Percentiles rank a stretch among this genome's conserved stretches.
phyloP scores from a whole-genome alignment of 1,139 yeast species.

The Geotrichum bryndzae region DNA sequence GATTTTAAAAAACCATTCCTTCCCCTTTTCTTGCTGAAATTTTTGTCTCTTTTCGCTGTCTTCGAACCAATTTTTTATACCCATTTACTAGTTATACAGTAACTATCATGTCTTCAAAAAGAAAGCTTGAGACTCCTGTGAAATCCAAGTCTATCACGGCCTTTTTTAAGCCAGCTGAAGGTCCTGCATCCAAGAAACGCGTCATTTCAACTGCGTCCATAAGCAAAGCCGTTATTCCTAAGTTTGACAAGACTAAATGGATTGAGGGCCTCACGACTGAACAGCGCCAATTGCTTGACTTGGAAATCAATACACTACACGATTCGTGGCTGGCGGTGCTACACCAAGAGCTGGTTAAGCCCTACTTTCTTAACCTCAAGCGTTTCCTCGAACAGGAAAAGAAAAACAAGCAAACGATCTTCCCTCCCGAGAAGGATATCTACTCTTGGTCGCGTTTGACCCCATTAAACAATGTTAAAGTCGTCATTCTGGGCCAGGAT shows the following conservation, averaged over 20 bases:
- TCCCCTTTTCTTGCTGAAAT: not conserved
- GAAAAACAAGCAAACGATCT: slow-evolving; percentile 43
- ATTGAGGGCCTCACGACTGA: slow-evolving; percentile 47
- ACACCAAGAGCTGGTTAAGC: slow-evolving; percentile 69
- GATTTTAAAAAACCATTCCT: not conserved
- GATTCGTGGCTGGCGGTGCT: slow-evolving; percentile 71
- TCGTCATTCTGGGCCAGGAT: slow-evolving; percentile 88
- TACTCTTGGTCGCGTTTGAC: slow-evolving; percentile 92
- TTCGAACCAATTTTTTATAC: too few relatives aligned
- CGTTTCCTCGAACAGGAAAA: slow-evolving; percentile 44
- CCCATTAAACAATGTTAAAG: slow-evolving; percentile 67
- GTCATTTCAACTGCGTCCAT: not conserved
- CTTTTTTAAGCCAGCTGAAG: slow-evolving; percentile 12
- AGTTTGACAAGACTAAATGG: slow-evolving; percentile 53
- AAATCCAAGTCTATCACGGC: slow-evolving; percentile 13
- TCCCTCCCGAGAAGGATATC: slow-evolving; percentile 73
- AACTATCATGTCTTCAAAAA: slow-evolving; percentile 11
- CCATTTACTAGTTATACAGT: not conserved
- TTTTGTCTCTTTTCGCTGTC: not conserved
- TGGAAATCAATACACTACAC: slow-evolving; percentile 68
- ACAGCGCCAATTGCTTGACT: slow-evolving; percentile 48
- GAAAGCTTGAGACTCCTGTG: slow-evolving; percentile 9
- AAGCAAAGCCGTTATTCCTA: not conserved
- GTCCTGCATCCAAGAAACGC: slow-evolving; percentile 12
- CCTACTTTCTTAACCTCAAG: slow-evolving; percentile 75